Percentiles rank a stretch among this genome's conserved stretches.
Conservation (phyloP, 202 grass and related monocot genomes). For the Carex sylvatica region DNA sequence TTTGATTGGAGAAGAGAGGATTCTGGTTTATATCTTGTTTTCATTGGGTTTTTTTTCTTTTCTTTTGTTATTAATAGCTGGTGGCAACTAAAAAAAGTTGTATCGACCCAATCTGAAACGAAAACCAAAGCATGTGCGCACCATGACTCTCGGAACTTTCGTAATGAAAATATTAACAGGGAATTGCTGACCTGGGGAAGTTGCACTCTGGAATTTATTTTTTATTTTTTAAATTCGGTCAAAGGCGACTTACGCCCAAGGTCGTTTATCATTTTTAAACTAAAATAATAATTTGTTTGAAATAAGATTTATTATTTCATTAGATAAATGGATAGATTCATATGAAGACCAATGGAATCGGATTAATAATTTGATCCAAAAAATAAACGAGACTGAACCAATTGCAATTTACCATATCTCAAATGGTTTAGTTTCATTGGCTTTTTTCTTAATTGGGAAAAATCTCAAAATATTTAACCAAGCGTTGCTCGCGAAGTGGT, state of each 20-base stretch:
- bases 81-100: not conserved
- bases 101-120: not conserved
- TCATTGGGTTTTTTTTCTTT: not conserved
- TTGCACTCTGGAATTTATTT: not conserved
- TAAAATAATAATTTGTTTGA: no score
- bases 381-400: no score
- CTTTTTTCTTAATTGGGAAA: no score
- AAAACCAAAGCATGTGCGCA: not conserved
- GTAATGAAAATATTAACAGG: not conserved
- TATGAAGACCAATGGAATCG: no score
- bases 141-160: not conserved
- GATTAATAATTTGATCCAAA: no score
- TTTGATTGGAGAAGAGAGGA: not conserved
- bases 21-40: not conserved
- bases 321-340: no score
- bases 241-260: not conserved
- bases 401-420: no score
- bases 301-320: no score
- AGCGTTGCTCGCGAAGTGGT: no score
- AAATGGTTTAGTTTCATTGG: no score
- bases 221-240: not conserved
- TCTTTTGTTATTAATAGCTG: not conserved
- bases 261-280: no score
- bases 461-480: no score
- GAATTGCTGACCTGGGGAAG: not conserved